These are phyloP conservation scores for Euphrasia arctica DNA, from an alignment of 305 asterid species.

Conservation along the genomic window DNA sequence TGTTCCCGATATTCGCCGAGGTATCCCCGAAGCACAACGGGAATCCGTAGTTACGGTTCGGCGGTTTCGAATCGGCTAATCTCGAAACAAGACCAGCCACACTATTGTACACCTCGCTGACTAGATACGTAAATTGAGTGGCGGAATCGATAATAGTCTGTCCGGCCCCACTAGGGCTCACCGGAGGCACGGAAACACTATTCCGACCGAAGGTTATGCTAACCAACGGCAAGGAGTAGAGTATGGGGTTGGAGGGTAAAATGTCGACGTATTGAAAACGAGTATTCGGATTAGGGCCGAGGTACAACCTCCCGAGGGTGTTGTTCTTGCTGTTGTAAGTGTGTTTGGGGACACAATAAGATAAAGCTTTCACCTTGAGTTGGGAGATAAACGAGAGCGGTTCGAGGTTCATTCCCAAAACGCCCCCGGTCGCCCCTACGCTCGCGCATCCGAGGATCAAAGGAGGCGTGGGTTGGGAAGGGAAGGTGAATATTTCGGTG, in stretches of 20 bases:
- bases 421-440: constrained; percentile 61
- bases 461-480: constrained; percentile 64
- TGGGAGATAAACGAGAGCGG: constrained; percentile 74
- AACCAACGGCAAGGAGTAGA: constrained; percentile 55
- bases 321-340: background rate
- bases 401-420: constrained; percentile 87
- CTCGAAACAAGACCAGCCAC: too few species aligned
- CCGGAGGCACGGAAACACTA: constrained; percentile 47
- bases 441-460: constrained; percentile 74
- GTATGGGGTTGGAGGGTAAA: constrained; percentile 66
- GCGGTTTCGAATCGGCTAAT: too few species aligned
- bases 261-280: constrained; percentile 43
- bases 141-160: too few species aligned
- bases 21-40: too few species aligned
- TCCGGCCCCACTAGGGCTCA: constrained; percentile 13
- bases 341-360: constrained; percentile 73
- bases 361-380: constrained; percentile 56
- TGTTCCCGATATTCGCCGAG: too few species aligned
- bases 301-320: constrained; percentile 65
- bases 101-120: too few species aligned
- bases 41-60: too few species aligned
- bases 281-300: constrained; percentile 75
- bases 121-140: too few species aligned
- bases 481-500: constrained; percentile 55
- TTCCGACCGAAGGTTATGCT: constrained; percentile 60